Base-by-base conservation (phyloP, 805 yeast species). In the Torulaspora franciscae region DNA sequence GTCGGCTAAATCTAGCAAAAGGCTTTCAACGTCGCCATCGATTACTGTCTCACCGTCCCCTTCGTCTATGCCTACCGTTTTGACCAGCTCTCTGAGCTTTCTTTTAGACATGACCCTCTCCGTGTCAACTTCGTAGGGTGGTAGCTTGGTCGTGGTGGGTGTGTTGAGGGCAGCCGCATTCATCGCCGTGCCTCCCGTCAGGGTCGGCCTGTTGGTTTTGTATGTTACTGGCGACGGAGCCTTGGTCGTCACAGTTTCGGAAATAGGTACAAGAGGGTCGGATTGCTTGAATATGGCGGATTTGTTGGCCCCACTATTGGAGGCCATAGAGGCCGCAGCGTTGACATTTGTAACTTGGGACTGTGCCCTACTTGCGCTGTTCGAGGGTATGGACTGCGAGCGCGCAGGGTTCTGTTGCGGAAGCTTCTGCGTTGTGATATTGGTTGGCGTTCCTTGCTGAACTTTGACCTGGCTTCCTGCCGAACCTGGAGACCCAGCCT, bases 1-100 rank as follows among this genome's bases (percentile, higher is more conserved):
- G 65, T 93, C 99, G 0, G 99, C 97, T 38, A 93, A 69, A 64
- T 93, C 99, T 35, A 93, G 71, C 28, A 93, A 68, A 32, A 93
- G 69, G 55, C 91, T 98, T 64, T 90, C 96, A 13, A 88, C 95
- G 65, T 93, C 97, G 23, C 97, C 98, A 64, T 91, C 99, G 46
- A 93, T 85, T 4, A 76, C 75, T 5, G 95, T 81, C 57, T 89
- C 95, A 13, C 91, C 85, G 60, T 91, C 97, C 33, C 95, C 96
- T 63, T 83, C 93, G 62, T 85, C 91, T 2, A 82, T 78, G 6
- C 90, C 93, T 11, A 82, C 85, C 2, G 86, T 79, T 59, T 81
- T 79, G 6, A 93, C 93, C 48, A 93, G 73, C 61, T 93, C 99
- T 51, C 85, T 77, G 53, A 93, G 73, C 63, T 93, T 93, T 41